Base-by-base conservation (phyloP, 108 stramenopile genomes). In the Nannochloropsis gaditana region DNA sequence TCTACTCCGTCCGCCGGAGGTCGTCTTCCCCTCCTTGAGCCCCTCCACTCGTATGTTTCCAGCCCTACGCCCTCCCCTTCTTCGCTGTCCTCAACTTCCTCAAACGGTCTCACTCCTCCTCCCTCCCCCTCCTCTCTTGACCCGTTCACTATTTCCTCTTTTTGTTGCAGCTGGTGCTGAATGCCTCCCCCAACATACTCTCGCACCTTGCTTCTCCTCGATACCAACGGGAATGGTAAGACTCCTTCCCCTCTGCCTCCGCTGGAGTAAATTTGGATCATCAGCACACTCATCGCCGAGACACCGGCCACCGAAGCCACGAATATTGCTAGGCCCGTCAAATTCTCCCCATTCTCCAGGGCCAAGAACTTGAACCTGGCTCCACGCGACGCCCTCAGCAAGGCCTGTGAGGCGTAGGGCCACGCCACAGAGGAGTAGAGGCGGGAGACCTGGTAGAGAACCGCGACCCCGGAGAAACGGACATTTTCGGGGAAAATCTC, bases 311-410 rank as follows among this genome's bases (percentile, higher is more conserved):
- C 59, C 15, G n/a, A n/a, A 15, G 59, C 15, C 6, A 73, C 59
- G 59, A 73, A 73, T 73, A 73, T 15, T 4, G n/a, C 59, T n/a
- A 73, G n/a, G 1, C 59, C 59, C 3, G n/a, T n/a, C 15, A n/a
- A n/a, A n/a, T 73, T 73, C 59, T n/a, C 59, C n/a, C 59, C 59
- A 73, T 73, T 73, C n/a, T 73, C 59, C 59, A 73, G n/a, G n/a
- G 59, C 59, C 59, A 73, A 8, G n/a, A 73, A 73, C 15, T n/a
- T 3, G n/a, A 73, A 73, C 59, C n/a, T 73, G 5, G 59, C 15
- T n/a, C 59, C 59, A 4, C n/a, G 15, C 8, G 19, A 15, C 8
- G 59, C 59, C 59, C 19, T n/a, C 59, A 73, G 8, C 4, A 73
- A n/a, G 19, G 59, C 59, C 6, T 73, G 59, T n/a, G 19, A n/a